Base-by-base conservation (phyloP, 2,329 filamentous ascomycete species). In the Hypocrella siamensis region DNA sequence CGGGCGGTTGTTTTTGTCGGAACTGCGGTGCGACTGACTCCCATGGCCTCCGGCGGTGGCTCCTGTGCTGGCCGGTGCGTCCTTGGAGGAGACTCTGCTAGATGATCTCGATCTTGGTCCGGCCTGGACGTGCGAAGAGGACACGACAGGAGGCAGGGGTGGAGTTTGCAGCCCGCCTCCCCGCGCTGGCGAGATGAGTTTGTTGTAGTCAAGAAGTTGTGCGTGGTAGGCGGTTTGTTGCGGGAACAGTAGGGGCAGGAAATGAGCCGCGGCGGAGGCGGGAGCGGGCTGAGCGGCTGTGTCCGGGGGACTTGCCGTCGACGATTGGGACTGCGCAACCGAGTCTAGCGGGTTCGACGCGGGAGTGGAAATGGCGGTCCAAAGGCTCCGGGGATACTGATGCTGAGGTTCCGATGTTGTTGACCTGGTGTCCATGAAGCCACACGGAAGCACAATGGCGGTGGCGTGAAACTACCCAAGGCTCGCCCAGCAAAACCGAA, bases 171-270 rank as follows among this genome's bases (percentile, higher is more conserved):
- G 53, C 44, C 68, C 66, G 42, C 66, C 65, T 51, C 54, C 62
- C 46, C 69, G 58, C 35, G 65, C 58, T 30, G 69, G 64, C 32
- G 70, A 68, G 42, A 77, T 64, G 47, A 77, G 68, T 46, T 67
- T 69, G 52, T 76, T 77, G 60, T 77, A 77, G 42, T 75, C 65
- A 31, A 70, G 61, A 34, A 78, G 64, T 52, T 74, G 70, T 33
- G 67, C 68, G 46, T 75, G 67, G 52, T 73, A 71, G 40, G 68
- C 56, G 26, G 63, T 68, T 40, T 75, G 69, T 39, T 73, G 70
- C 12, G 69, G 69, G 35, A 73, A 58, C 42, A 73, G 55, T 39
- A 71, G 61, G 22, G 70, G 70, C 18, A 70, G 56, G 36, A 71
- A 57, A 40, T 73, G 52, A 27, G 45, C 40, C 37, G 53, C 42